A percentile compares a stretch with the other conserved stretches of the same genome.
Evolutionary conservation across 345 rosid species (phyloP).

Genomic region (Salix koriyanagi): DNA sequence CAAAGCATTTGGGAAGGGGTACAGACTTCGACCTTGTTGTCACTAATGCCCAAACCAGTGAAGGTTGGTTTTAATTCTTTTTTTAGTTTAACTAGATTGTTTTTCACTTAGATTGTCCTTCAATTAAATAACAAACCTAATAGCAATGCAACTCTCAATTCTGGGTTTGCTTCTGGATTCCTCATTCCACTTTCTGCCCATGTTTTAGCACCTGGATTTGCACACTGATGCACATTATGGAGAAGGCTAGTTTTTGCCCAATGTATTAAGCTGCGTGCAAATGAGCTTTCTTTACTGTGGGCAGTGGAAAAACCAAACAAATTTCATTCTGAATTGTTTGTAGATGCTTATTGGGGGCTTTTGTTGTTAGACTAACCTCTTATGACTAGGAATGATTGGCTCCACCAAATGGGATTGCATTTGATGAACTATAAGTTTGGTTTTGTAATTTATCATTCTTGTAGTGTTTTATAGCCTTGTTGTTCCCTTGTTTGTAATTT

Average conservation of each 20-base stretch:
- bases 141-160: not conserved
- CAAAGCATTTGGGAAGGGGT: constrained; percentile 99
- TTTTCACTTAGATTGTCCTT: not conserved
- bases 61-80: constrained; percentile 74
- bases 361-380: not conserved
- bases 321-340: not conserved
- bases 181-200: not conserved
- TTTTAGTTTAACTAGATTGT: not conserved
- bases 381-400: not conserved
- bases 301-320: not conserved
- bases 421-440: constrained; percentile 7
- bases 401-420: not conserved
- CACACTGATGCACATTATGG: not conserved
- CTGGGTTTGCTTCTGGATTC: constrained; percentile 4
- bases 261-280: not conserved
- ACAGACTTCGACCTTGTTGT: constrained; percentile 95
- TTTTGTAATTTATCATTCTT: constrained; percentile 21
- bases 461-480: constrained; percentile 41
- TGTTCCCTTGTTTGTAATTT: constrained; percentile 55
- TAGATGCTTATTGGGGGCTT: not conserved
- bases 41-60: constrained; percentile 96
- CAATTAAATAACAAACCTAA: not conserved
- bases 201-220: not conserved
- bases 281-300: not conserved
- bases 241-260: not conserved